phyloP scores from a whole-genome alignment of 306 rosid genomes.

The Biancaea sappan region DNA sequence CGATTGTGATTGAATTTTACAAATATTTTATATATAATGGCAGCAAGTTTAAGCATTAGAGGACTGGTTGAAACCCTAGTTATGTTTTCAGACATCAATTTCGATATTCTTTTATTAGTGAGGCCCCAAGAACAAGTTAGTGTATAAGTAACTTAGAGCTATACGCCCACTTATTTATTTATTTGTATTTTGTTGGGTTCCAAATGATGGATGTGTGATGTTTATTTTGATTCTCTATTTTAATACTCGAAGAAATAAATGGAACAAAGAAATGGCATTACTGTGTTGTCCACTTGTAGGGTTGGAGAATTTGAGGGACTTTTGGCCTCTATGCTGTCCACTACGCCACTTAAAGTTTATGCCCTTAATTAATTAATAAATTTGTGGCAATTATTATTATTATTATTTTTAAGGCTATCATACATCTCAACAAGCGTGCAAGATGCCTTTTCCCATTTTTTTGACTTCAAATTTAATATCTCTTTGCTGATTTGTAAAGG shows the following conservation, averaged over 20 bases:
- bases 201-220: not conserved
- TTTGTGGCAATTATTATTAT: conserved; percentile 29
- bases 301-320: conserved; percentile 31
- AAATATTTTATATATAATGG: no score
- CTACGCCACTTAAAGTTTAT: conserved; percentile 13
- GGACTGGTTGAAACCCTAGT: conserved; percentile 28
- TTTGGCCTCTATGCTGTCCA: conserved; percentile 39
- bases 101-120: not conserved
- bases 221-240: not conserved
- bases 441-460: not conserved
- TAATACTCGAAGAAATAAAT: conserved; percentile 17
- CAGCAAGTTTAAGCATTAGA: conserved; percentile 51
- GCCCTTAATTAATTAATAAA: conserved; percentile 31
- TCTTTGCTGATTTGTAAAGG: not conserved
- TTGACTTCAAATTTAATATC: not conserved
- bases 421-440: conserved; percentile 42
- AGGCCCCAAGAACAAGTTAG: conserved; percentile 1
- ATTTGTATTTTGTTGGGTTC: not conserved
- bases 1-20: no score
- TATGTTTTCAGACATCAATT: conserved; percentile 30
- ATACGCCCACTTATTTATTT: conserved; percentile 11
- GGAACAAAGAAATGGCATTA: conserved; percentile 8
- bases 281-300: conserved; percentile 33
- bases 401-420: conserved; percentile 33
- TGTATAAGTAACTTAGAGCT: not conserved